phyloP scores from a whole-genome alignment of 805 yeast genomes.

The Hanseniaspora hatyaiensis region DNA sequence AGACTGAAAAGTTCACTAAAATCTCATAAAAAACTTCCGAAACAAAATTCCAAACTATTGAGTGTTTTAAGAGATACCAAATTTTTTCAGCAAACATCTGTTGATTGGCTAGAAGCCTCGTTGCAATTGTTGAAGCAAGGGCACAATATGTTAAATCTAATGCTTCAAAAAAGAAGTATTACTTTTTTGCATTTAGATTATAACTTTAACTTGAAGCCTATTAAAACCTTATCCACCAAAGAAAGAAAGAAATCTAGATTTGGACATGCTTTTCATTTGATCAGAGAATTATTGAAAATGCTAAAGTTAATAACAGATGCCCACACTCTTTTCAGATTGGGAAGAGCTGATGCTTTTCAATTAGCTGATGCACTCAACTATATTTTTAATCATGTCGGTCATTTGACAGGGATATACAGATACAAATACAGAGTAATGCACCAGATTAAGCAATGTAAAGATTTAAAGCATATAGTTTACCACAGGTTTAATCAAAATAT shows the following conservation, averaged over 20 bases:
- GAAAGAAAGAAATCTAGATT: slow-evolving; percentile 92
- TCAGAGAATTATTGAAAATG: slow-evolving; percentile 78
- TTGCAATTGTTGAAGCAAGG: slow-evolving; percentile 89
- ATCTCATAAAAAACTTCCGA: slow-evolving; percentile 27
- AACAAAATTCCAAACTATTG: slow-evolving; percentile 31
- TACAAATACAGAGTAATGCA: slow-evolving; percentile 98
- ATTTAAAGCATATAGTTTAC: slow-evolving; percentile 83
- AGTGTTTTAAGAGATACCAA: slow-evolving; percentile 64
- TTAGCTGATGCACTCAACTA: slow-evolving; percentile 90
- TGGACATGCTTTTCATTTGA: slow-evolving; percentile 90
- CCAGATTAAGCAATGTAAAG: slow-evolving; percentile 91
- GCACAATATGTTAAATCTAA: slow-evolving; percentile 76
- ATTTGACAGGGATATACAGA: slow-evolving; percentile 88
- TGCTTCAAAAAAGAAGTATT: slow-evolving; percentile 81
- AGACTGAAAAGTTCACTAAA: slow-evolving; percentile 26
- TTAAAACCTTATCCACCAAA: slow-evolving; percentile 88
- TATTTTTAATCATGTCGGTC: slow-evolving; percentile 85
- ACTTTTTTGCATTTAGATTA: slow-evolving; percentile 90
- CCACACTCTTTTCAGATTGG: slow-evolving; percentile 81
- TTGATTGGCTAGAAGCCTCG: slow-evolving; percentile 99
- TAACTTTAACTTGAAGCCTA: slow-evolving; percentile 90
- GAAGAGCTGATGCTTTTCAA: slow-evolving; percentile 85
- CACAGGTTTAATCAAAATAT: slow-evolving; percentile 70
- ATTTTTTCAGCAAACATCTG: slow-evolving; percentile 78
- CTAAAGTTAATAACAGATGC: slow-evolving; percentile 81